These are phyloP conservation scores for Magnaporthiopsis incrustans DNA, from an alignment of 2,329 filamentous ascomycete species.

Conservation along the genomic window DNA sequence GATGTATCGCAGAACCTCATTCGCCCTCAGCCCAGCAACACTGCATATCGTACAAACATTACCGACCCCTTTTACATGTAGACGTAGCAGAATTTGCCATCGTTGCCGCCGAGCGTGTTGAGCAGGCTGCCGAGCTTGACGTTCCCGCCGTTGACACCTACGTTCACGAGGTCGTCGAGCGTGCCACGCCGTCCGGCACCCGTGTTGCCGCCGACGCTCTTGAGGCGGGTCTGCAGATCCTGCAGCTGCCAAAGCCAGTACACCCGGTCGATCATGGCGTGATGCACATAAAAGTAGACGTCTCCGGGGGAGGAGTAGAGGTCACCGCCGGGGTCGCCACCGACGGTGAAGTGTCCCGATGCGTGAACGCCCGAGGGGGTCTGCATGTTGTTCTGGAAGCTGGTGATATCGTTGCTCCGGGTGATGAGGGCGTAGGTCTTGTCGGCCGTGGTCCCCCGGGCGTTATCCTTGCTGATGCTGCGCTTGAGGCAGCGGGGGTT, in stretches of 20 bases:
- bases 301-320: constrained; percentile 23
- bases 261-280: constrained; percentile 23
- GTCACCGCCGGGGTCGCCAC: constrained; percentile 28
- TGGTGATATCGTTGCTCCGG: constrained; percentile 5
- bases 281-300: constrained; percentile 26
- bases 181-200: background rate
- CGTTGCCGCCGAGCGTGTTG: constrained; percentile 9
- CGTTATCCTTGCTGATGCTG: constrained; percentile 18
- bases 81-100: constrained; percentile 12
- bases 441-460: constrained; percentile 15
- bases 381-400: constrained; percentile 23
- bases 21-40: background rate
- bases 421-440: constrained; percentile 10
- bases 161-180: constrained; percentile 4
- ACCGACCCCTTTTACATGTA: constrained; percentile 7
- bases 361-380: constrained; percentile 21
- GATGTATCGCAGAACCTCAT: background rate
- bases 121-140: constrained; percentile 10
- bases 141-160: constrained; percentile 8
- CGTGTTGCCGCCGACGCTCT: constrained; percentile 2
- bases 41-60: background rate
- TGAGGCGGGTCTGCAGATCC: constrained; percentile 19
- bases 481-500: constrained; percentile 28
- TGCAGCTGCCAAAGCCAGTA: constrained; percentile 30
- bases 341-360: constrained; percentile 25